Base-by-base conservation (phyloP, 2,329 filamentous ascomycete genomes). In the Aspergillus brunneoviolaceus region DNA sequence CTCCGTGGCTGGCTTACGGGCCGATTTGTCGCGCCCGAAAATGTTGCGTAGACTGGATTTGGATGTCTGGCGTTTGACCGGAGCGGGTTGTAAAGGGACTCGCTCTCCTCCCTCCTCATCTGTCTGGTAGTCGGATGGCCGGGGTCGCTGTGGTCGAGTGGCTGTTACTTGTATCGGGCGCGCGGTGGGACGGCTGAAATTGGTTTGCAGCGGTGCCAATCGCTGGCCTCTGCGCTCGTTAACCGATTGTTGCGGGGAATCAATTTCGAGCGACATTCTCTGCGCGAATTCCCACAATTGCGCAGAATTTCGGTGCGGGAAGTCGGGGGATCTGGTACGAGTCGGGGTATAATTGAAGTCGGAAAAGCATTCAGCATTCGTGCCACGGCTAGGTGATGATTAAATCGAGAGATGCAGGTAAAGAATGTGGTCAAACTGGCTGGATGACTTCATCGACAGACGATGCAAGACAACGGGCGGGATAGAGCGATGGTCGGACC, bases 201-300 rank as follows among this genome's bases (percentile, higher is more conserved):
- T 74, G 53, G 76, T 78, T 55, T 76, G 73, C 42, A 78, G 65
- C 14, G 75, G 74, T 3, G 72, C 63, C 11, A 77, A 65, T 50
- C 56, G 72, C 56, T 72, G 73, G 31, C 75, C 75, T 67, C 75
- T 69, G 55, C 76, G 74, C 63, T 75, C 70, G 52, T 73, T 72
- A 57, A 76, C 69, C 33, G 74, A 71, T 33, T 69, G 65, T 16
- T 61, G 65, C 57, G 62, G 51, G 14, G 59, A 48, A 42, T 63
- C 62, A 55, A 63, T 65, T 23, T 66, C 61, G 51, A 60, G 25
- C 58, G 59, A 63, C 64, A 66, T 68, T 55, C 58, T 62, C 57
- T 29, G 31, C 35, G 50, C 49, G 55, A 31, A 42, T 47, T 53
- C 31, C 19, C 49, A 31, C 25, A 47, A 42, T 49, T 27, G 53